Conservation (phyloP, 768 basidiomycete genomes). For the Suillus cothurnatus region DNA sequence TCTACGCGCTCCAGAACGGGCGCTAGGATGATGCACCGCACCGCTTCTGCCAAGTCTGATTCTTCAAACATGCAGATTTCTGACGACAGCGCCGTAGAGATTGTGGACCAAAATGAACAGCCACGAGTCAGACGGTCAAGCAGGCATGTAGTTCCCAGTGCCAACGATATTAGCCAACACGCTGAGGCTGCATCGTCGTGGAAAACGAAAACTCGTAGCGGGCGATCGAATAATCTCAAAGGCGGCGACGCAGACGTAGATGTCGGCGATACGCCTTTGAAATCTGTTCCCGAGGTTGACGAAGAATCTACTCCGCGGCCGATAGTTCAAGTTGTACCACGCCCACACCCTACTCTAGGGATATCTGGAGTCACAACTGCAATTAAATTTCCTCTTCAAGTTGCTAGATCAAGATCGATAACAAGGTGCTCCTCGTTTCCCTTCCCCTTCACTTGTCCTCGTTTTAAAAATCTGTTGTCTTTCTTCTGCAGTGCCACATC, state of each 20-base stretch:
- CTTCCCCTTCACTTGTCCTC: not conserved
- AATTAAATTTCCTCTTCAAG: slow-evolving; percentile 19
- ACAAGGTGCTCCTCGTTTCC: slow-evolving; percentile 17
- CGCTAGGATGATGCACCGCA: not conserved
- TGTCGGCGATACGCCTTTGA: not conserved
- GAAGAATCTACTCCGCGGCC: slow-evolving; percentile 30
- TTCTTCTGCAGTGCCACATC: slow-evolving; percentile 3
- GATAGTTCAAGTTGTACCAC: not conserved
- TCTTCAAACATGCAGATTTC: slow-evolving; percentile 1
- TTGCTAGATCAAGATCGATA: slow-evolving; percentile 18
- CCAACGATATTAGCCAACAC: not conserved
- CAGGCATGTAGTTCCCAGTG: not conserved
- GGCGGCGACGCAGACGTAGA: not conserved
- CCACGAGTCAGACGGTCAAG: not conserved
- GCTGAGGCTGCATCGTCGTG: not conserved
- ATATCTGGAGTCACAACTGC: not conserved
- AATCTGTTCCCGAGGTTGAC: slow-evolving; percentile 13
- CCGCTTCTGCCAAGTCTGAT: not conserved
- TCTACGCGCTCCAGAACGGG: slow-evolving; percentile 8
- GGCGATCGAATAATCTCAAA: not conserved
- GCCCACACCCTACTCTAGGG: not conserved
- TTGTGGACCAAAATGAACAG: not conserved
- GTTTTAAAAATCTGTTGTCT: not conserved
- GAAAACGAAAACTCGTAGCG: not conserved
- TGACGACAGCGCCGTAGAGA: not conserved